Base-by-base conservation (phyloP, 2,329 filamentous ascomycete species). In the Xylaria sp. region DNA sequence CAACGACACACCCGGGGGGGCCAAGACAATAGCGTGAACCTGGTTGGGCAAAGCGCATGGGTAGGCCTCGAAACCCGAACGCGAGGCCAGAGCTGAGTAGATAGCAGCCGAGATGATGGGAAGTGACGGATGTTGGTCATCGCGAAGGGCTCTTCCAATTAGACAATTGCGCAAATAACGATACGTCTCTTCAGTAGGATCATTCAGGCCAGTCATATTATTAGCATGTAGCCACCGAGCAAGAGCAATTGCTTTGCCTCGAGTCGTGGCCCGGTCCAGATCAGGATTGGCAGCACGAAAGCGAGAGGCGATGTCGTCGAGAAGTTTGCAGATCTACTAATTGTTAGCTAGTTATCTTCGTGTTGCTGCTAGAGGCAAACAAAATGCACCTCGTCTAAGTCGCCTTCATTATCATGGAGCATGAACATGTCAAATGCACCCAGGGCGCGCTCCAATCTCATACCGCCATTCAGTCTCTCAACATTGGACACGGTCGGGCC, bases 371-470 rank as follows among this genome's bases (percentile, higher is more conserved):
- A 20, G 36, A 33, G 17, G 36, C 31, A 17, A 33, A 23, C 13
- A 23, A 33, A 20, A 63, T 70, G 54, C 80, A 91, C 91, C 81
- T 93, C 89, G 65, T 92, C 86, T 60, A 95, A 81, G 76, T 97
- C 93, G n/a, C 91, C 89, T 36, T 86, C 84, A 20, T 89, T 86
- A 63, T 91, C 90, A 72, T 91, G 89, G 33, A 95, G 83, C 54
- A 97, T 89, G 80, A 98, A 98, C 80, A 98, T 87, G 79, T 98
- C 96, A 78, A 97, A 97, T 15, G 91, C 92, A 23, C 90, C 92
- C 17, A 98, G 82, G 1, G 91, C 91, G 66, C 87, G 86, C 77
- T 97, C 94, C 23, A 97, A 83, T 7, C 74, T 74, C 75, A 87
- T 79, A 26, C 89, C 82, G 63, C 83, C 80, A 62, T 86, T 83